phyloP scores from a whole-genome alignment of 176 grass and related monocot genomes.

The Dendrocalamus sinicus region DNA sequence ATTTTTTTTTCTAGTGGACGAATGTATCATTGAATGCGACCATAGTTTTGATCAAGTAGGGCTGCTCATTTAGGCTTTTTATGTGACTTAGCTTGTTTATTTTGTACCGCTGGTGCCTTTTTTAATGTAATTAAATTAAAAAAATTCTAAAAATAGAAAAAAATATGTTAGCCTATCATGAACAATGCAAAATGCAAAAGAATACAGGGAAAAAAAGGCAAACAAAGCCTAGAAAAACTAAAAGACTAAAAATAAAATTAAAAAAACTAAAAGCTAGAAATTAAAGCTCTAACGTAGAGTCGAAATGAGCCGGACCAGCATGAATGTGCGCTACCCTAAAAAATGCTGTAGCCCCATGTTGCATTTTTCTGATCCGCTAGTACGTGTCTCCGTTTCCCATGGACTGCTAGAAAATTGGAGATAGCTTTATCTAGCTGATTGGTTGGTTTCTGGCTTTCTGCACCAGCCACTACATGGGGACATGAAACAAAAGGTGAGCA shows the following conservation, averaged over 20 bases:
- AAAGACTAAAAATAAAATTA: no score
- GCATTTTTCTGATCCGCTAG: not conserved
- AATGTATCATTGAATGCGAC: not conserved
- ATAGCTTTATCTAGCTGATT: not conserved
- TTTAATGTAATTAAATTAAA: no score
- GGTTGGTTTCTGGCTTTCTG: slow-evolving; percentile 27
- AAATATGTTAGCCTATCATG: no score
- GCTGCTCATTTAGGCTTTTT: no score
- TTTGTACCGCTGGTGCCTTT: no score
- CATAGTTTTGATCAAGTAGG: not conserved
- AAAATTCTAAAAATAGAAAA: no score
- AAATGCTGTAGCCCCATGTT: not conserved
- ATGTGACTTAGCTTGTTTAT: no score
- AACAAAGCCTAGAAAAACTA: no score
- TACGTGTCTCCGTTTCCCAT: not conserved
- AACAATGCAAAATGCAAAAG: no score
- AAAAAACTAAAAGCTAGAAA: no score
- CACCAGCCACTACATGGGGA: not conserved
- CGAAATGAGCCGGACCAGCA: not conserved
- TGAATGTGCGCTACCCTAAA: not conserved
- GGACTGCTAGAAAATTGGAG: not conserved
- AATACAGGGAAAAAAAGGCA: no score
- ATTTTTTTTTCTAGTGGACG: not conserved
- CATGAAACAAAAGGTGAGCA: not conserved
- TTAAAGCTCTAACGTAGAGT: no score